These are phyloP conservation scores for Cymbidium sinense DNA, from an alignment of 106 monocot genomes.

Conservation along the genomic window DNA sequence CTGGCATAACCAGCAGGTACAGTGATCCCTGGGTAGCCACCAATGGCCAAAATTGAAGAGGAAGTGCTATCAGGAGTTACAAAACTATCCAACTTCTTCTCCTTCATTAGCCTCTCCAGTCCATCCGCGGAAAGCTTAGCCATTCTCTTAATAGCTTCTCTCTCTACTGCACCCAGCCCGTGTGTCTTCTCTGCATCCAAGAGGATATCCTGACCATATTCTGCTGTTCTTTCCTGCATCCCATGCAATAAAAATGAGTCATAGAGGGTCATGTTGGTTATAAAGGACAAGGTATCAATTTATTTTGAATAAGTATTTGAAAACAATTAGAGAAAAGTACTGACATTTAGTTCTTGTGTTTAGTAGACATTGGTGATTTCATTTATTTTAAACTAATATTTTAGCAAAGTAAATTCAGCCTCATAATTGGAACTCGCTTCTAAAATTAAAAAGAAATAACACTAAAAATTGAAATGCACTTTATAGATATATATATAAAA, in stretches of 20 bases:
- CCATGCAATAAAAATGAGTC: background rate
- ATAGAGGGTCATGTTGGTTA: too few species aligned
- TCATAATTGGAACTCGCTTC: too few species aligned
- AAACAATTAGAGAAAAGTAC: too few species aligned
- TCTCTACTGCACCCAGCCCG: slow-evolving; percentile 16
- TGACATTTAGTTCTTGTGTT: too few species aligned
- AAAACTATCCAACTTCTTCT: slow-evolving; percentile 29
- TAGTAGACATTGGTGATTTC: too few species aligned
- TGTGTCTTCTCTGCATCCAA: slow-evolving; percentile 19
- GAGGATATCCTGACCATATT: slow-evolving; percentile 21
- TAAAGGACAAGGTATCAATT: background rate
- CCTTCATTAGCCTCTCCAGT: slow-evolving; percentile 33
- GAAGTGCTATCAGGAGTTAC: slow-evolving; percentile 13
- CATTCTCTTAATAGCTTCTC: slow-evolving; percentile 10
- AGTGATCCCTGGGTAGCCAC: slow-evolving; percentile 34
- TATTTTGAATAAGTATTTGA: too few species aligned
- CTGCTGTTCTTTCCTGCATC: slow-evolving; percentile 22
- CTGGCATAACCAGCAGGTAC: slow-evolving; percentile 37
- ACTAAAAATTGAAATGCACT: too few species aligned
- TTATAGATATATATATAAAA: too few species aligned
- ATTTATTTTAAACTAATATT: too few species aligned
- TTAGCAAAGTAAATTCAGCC: too few species aligned
- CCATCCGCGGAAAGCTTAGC: slow-evolving; percentile 13
- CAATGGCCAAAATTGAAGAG: slow-evolving; percentile 19
- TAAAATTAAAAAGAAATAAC: too few species aligned